These are phyloP conservation scores for Malus hybrid DNA, from an alignment of 331 rosid genomes.

Conservation along the genomic window DNA sequence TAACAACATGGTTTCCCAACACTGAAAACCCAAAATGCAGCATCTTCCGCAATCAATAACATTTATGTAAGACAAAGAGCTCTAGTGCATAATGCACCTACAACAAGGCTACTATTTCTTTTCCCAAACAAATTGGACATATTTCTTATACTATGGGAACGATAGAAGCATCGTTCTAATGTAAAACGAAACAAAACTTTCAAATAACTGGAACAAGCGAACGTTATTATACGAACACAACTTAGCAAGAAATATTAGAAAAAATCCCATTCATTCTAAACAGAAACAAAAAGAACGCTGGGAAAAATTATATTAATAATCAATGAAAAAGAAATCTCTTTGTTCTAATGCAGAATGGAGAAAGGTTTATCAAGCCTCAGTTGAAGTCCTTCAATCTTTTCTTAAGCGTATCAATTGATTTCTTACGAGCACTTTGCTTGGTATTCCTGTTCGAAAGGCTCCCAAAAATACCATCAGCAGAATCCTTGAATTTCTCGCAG, in stretches of 20 bases:
- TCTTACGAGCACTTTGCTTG: slow-evolving; percentile 80
- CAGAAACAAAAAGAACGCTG: slow-evolving; percentile 14
- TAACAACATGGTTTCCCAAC: slow-evolving; percentile 26
- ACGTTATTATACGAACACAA: slow-evolving; percentile 8
- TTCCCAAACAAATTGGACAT: not conserved
- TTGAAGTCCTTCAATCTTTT: slow-evolving; percentile 84
- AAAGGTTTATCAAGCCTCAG: slow-evolving; percentile 23
- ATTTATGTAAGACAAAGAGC: not conserved
- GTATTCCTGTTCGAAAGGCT: slow-evolving; percentile 65
- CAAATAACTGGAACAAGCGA: not conserved
- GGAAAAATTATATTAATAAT: not conserved
- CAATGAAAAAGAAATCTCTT: slow-evolving; percentile 13
- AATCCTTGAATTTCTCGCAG: slow-evolving; percentile 79
- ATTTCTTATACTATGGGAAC: not conserved
- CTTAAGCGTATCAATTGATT: slow-evolving; percentile 79
- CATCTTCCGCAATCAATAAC: not conserved
- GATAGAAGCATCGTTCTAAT: not conserved
- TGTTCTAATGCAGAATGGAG: slow-evolving; percentile 30
- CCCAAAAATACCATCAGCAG: slow-evolving; percentile 80
- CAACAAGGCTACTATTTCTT: not conserved
- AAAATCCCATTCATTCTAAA: slow-evolving; percentile 20
- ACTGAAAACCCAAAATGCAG: slow-evolving; percentile 29
- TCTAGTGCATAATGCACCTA: not conserved
- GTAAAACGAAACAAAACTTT: not conserved
- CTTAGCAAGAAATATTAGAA: slow-evolving; percentile 8